Evolutionary conservation across 306 rosid species (phyloP).

Genomic region (Inga oerstediana): DNA sequence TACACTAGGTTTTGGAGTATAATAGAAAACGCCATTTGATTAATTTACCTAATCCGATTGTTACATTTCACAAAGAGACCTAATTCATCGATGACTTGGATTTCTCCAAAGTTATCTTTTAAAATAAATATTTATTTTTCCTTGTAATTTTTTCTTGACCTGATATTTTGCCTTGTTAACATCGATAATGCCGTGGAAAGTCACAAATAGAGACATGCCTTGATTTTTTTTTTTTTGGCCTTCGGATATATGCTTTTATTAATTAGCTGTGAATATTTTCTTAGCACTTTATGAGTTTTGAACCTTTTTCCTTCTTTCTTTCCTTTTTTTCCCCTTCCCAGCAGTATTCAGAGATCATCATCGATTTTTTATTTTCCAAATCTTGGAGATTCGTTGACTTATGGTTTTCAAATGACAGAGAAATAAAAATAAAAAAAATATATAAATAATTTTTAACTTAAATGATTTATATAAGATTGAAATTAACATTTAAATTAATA

Average conservation of each 20-base stretch:
- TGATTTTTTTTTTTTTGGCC: no score
- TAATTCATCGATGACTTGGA: not conserved
- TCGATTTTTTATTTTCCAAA: not conserved
- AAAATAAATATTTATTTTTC: not conserved
- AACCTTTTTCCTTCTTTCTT: not conserved
- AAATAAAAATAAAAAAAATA: no score
- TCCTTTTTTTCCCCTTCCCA: not conserved
- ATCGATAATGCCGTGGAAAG: not conserved
- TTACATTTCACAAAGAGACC: not conserved
- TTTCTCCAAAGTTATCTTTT: not conserved
- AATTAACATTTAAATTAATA: no score
- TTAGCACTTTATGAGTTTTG: not conserved
- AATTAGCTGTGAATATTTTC: not conserved
- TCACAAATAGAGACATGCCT: not conserved
- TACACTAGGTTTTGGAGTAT: not conserved
- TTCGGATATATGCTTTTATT: not conserved
- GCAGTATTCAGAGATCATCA: not conserved
- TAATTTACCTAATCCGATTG: not conserved
- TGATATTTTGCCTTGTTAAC: not conserved
- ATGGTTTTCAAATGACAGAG: not conserved
- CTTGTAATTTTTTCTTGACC: no score
- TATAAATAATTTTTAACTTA: no score
- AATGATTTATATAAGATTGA: not conserved
- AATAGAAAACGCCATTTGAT: not conserved
- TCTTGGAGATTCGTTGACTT: not conserved